phyloP scores from a whole-genome alignment of 208 protist species.

The Perkinsela sp. region DNA sequence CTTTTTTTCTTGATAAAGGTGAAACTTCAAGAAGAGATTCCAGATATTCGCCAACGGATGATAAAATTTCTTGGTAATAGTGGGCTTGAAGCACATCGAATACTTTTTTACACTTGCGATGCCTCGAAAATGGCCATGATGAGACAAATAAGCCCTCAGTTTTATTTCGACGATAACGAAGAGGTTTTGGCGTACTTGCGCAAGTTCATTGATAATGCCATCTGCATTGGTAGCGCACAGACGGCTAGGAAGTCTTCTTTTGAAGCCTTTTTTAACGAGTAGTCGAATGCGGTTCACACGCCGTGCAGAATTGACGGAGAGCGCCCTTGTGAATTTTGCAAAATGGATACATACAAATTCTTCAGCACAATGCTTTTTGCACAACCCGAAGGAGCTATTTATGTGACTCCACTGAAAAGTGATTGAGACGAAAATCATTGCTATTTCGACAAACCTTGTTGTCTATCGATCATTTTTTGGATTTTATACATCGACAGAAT shows the following conservation, averaged over 20 bases:
- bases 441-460: neutral
- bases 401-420: too few species aligned
- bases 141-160: neutral
- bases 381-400: too few species aligned
- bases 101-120: neutral
- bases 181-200: neutral
- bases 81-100: neutral
- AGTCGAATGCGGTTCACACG: neutral
- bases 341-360: neutral
- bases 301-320: too few species aligned
- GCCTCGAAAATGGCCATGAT: neutral
- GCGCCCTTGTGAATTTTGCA: too few species aligned
- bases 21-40: neutral
- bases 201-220: neutral
- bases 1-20: neutral
- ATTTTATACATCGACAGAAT: conserved; percentile 1
- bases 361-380: neutral
- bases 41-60: neutral
- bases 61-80: neutral
- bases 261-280: neutral
- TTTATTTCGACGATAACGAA: neutral
- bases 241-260: neutral
- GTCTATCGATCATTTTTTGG: neutral
- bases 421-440: too few species aligned
- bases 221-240: neutral